phyloP scores from a whole-genome alignment of 352 stramenopile species.

The Elongisporangium anandrum region DNA sequence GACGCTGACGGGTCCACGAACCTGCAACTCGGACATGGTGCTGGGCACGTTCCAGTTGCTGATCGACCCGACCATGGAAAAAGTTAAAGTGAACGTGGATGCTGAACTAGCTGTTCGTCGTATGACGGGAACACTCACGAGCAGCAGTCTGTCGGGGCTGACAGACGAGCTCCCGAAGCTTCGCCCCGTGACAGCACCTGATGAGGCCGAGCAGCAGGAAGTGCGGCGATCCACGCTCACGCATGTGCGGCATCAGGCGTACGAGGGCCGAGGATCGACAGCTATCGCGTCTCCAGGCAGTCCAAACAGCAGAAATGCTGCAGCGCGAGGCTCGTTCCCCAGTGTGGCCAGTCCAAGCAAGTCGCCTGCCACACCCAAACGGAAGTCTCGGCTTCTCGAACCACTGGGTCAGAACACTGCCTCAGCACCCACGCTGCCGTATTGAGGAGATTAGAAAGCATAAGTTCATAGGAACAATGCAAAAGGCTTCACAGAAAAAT shows the following conservation, averaged over 20 bases:
- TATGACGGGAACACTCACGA: conserved; percentile 13
- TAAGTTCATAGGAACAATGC: no score
- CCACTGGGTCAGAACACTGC: conserved; percentile 14
- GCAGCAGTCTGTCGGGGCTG: conserved; percentile 8
- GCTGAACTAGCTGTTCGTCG: conserved; percentile 37
- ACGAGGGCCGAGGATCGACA: background rate
- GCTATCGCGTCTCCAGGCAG: conserved; percentile 5
- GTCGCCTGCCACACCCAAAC: conserved; percentile 43
- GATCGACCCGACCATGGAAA: conserved; percentile 44
- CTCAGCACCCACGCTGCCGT: background rate
- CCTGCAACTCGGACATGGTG: conserved; percentile 54
- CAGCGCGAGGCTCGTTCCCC: conserved; percentile 9
- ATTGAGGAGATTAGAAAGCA: no score
- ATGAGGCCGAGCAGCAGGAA: conserved; percentile 9
- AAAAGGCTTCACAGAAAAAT: no score
- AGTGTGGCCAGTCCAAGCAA: conserved; percentile 22
- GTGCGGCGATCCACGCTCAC: conserved; percentile 28
- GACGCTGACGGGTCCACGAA: conserved; percentile 29
- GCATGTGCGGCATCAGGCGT: conserved; percentile 26
- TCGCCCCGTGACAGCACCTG: conserved; percentile 31
- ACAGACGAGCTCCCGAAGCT: conserved; percentile 40
- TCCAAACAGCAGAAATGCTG: conserved; percentile 11
- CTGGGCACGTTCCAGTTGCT: conserved; percentile 47
- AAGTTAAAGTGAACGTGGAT: conserved; percentile 58
- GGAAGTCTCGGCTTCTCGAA: conserved; percentile 48